Conservation (phyloP, 441 rosid species). For the Populus hybrid region DNA sequence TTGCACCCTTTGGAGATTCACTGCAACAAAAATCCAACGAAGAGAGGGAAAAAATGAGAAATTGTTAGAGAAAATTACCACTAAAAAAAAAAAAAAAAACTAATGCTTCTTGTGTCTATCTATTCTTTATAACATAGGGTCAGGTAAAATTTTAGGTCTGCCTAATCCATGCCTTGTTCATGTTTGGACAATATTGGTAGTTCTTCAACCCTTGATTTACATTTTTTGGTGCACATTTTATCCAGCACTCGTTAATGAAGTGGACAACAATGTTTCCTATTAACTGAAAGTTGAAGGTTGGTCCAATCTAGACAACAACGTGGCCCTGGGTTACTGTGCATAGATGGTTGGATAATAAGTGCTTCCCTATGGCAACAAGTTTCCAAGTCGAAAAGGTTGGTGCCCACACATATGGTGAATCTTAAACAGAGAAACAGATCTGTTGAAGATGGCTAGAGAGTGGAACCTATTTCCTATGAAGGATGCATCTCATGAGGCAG, state of each 20-base stretch:
- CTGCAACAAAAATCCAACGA: slow-evolving; percentile 47
- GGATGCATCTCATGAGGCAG: neutral
- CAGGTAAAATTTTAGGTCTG: neutral
- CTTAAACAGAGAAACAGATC: neutral
- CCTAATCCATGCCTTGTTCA: neutral
- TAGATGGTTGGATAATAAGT: neutral
- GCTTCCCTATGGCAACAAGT: neutral
- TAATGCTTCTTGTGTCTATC: neutral
- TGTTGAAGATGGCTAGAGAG: neutral
- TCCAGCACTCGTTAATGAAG: neutral
- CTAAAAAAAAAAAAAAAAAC: neutral
- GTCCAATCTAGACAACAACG: neutral
- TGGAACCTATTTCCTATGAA: neutral
- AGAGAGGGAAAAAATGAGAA: slow-evolving; percentile 10
- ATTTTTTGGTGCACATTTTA: neutral
- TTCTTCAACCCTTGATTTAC: neutral
- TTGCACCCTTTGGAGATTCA: slow-evolving; percentile 99
- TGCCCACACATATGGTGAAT: neutral
- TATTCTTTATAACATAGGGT: neutral
- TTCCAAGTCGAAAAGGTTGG: neutral
- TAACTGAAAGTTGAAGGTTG: neutral
- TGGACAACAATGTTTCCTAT: neutral
- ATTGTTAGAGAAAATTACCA: neutral
- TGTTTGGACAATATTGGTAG: neutral
- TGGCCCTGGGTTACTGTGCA: neutral